Evolutionary conservation across 176 grass and related monocot genomes (phyloP).

Genomic region (Alopecurus myosuroides): DNA sequence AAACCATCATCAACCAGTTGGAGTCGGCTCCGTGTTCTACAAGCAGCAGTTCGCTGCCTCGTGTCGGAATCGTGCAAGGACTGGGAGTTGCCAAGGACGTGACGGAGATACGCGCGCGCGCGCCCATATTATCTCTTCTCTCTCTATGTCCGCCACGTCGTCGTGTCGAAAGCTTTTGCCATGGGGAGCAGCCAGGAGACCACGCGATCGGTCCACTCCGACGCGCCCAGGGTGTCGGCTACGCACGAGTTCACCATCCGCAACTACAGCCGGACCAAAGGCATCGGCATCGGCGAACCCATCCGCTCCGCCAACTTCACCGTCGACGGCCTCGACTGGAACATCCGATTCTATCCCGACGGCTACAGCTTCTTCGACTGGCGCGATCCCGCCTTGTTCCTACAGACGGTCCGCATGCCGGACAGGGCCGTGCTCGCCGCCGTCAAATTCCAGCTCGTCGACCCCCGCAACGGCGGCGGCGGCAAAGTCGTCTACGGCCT

Average conservation of each 20-base stretch:
- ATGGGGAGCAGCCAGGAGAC: neutral
- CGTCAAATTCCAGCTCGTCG: conserved; percentile 24
- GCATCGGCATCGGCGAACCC: conserved; percentile 4
- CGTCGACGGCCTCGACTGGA: conserved; percentile 23
- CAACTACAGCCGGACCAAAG: conserved; percentile 24
- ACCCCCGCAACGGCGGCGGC: too few relatives aligned
- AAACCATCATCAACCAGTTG: too few relatives aligned
- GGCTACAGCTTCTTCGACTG: neutral
- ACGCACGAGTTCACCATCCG: conserved; percentile 34
- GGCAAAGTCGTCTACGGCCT: neutral
- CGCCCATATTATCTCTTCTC: too few relatives aligned
- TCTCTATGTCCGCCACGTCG: too few relatives aligned
- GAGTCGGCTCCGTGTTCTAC: too few relatives aligned
- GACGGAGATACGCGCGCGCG: too few relatives aligned
- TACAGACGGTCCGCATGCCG: neutral
- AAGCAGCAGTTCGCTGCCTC: too few relatives aligned
- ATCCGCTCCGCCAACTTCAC: conserved; percentile 23
- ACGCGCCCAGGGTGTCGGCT: neutral
- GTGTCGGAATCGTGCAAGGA: too few relatives aligned
- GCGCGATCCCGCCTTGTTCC: neutral
- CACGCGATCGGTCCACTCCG: neutral
- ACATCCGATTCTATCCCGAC: conserved; percentile 21
- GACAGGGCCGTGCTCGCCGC: neutral
- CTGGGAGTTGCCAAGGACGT: too few relatives aligned
- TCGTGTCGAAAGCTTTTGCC: neutral